Percentiles rank a stretch among this genome's conserved stretches.
Evolutionary conservation across 148 eudicot species (phyloP).

Genomic region (Cornus suecica): DNA sequence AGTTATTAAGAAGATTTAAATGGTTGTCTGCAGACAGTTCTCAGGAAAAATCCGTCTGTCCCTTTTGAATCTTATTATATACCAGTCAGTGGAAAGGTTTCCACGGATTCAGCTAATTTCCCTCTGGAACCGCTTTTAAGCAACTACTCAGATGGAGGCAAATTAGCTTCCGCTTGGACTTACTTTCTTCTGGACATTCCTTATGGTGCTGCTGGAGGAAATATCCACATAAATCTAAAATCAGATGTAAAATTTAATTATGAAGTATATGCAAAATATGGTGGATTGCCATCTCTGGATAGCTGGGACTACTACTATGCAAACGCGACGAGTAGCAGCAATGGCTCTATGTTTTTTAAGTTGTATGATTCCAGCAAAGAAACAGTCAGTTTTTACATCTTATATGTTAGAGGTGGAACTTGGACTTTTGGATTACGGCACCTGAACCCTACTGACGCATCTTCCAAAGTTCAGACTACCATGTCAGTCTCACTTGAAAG

Average conservation of each 20-base stretch:
- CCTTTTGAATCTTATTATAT: slow-evolving; percentile 72
- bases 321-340: slow-evolving; percentile 60
- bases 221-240: slow-evolving; percentile 54
- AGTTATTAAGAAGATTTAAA: slow-evolving; percentile 40
- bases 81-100: slow-evolving; percentile 45
- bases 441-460: slow-evolving; percentile 20
- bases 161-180: slow-evolving; percentile 50
- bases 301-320: slow-evolving; percentile 72
- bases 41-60: slow-evolving; percentile 49
- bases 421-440: slow-evolving; percentile 77
- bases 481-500: slow-evolving; percentile 81
- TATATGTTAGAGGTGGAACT: slow-evolving; percentile 72
- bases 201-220: slow-evolving; percentile 75
- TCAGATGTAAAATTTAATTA: slow-evolving; percentile 40
- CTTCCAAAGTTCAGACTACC: slow-evolving; percentile 29
- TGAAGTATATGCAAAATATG: slow-evolving; percentile 71
- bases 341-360: slow-evolving; percentile 63
- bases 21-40: slow-evolving; percentile 71
- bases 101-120: slow-evolving; percentile 50
- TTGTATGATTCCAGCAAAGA: slow-evolving; percentile 59
- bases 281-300: slow-evolving; percentile 66
- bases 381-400: slow-evolving; percentile 57
- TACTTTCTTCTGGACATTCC: slow-evolving; percentile 79
- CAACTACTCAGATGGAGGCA: slow-evolving; percentile 38
- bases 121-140: slow-evolving; percentile 72